Conservation (phyloP, 2,329 filamentous ascomycete species). For the Nemania diffusa region DNA sequence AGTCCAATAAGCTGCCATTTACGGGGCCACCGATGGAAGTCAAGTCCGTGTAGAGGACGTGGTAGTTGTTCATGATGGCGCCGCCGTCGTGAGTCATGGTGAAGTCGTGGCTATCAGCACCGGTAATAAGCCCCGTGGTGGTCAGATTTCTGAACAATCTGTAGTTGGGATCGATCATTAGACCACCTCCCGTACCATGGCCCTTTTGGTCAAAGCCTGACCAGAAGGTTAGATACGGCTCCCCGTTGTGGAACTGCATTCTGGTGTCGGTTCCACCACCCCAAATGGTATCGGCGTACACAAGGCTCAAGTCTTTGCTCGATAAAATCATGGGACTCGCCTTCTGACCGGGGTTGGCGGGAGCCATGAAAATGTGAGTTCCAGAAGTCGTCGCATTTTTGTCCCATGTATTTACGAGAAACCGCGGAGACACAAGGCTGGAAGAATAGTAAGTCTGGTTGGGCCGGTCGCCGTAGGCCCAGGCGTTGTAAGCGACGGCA, state of each 20-base stretch:
- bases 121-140: slow-evolving; percentile 50
- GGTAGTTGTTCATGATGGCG: slow-evolving; percentile 56
- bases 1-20: slow-evolving; percentile 49
- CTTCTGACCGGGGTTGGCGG: slow-evolving; percentile 25
- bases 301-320: slow-evolving; percentile 42
- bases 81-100: slow-evolving; percentile 55
- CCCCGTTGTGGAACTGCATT: slow-evolving; percentile 48
- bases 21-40: slow-evolving; percentile 48
- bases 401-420: slow-evolving; percentile 40
- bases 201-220: slow-evolving; percentile 46
- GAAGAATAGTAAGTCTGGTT: slow-evolving; percentile 42
- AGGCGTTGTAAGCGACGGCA: slow-evolving; percentile 35
- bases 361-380: slow-evolving; percentile 40
- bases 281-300: slow-evolving; percentile 42
- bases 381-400: slow-evolving; percentile 32
- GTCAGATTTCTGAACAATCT: slow-evolving; percentile 53
- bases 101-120: slow-evolving; percentile 57
- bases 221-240: slow-evolving; percentile 53
- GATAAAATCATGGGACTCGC: slow-evolving; percentile 42
- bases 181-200: slow-evolving; percentile 42
- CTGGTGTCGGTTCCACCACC: slow-evolving; percentile 38
- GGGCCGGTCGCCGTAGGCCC: slow-evolving; percentile 37
- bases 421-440: slow-evolving; percentile 35
- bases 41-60: slow-evolving; percentile 48
- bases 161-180: slow-evolving; percentile 51